A percentile compares a stretch with the other conserved stretches of the same genome.
phyloP scores from a whole-genome alignment of 495 filamentous ascomycete species.

The Hypoxylon perforatum region DNA sequence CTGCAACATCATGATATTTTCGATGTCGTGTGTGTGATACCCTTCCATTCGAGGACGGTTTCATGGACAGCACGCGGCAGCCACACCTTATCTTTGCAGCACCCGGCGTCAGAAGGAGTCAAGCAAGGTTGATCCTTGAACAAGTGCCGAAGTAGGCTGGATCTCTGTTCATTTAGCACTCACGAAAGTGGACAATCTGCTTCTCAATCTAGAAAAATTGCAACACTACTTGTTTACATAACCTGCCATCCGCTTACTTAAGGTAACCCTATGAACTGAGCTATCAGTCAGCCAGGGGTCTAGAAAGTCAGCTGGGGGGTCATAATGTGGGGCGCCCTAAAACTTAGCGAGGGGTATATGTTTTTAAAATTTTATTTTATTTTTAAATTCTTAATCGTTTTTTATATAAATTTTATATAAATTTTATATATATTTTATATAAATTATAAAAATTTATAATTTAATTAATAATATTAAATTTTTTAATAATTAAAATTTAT shows the following conservation, averaged over 20 bases:
- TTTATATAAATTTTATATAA: too few relatives aligned
- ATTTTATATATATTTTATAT: too few relatives aligned
- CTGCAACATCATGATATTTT: background rate
- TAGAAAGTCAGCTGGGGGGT: too few relatives aligned
- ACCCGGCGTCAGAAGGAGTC: background rate
- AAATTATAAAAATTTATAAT: too few relatives aligned
- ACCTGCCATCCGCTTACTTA: background rate
- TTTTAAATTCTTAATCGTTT: too few relatives aligned
- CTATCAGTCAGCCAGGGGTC: too few relatives aligned
- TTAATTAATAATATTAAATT: too few relatives aligned
- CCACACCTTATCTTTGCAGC: slow-evolving; percentile 1
- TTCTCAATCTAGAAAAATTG: background rate
- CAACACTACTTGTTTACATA: background rate
- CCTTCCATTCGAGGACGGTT: background rate
- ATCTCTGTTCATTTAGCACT: background rate
- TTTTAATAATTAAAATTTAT: too few relatives aligned
- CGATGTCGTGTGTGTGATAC: background rate
- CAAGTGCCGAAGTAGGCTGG: too few relatives aligned
- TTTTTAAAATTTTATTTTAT: too few relatives aligned
- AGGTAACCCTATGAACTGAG: background rate
- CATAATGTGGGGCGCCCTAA: too few relatives aligned
- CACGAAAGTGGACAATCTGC: background rate
- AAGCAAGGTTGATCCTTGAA: background rate
- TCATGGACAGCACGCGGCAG: background rate
- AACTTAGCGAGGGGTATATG: too few relatives aligned